Evolutionary conservation across 257 asterid genomes (phyloP), one percentile per base, ranked within the genome.

Genomic region (Scutellaria galericulata): DNA sequence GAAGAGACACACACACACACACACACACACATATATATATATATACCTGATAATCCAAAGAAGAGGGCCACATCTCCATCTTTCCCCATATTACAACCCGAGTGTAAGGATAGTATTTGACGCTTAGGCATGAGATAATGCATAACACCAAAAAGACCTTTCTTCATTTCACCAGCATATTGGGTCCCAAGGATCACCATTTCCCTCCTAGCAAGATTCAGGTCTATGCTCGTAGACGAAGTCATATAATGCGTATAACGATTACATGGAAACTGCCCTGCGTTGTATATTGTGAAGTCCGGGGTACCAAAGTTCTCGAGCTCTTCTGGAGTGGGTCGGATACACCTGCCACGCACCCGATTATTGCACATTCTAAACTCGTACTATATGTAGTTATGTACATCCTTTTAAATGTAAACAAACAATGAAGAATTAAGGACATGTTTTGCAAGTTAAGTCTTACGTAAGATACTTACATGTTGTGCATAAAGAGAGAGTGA

Each of bases 101-200:
- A 93, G 85, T 93, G 98, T 8, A 93, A 75, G 46, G 98, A 90
- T 61, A 93, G 96, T 70, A 93, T 89, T 20, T 83, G 85, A 2
- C 98, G 96, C 86, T 84, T 89, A 64, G 98, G 98, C 98, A 93
- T 93, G 83, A 93, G 96, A 79, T 93, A 93, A 78, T 90, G 98
- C 98, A 93, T 93, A 1, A 93, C 60, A 20, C 98, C 80, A 85
- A 93, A 93, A 44, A 93, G 87, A 6, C 98, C 98, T 77, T 92
- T 92, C 88, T 92, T 92, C 98, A 92, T 92, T 79, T 90, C 98
- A 75, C 98, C 98, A 10, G 98, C 98, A 79, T 93, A 93, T 70
- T 87, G 98, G 53, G 97, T 93, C 53, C 98, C 98, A 15, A 93
- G 90, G 78, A 93, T 93, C 65, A 93, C 97, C 97, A 93, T 93